phyloP scores from a whole-genome alignment of 257 asterid genomes.

The Linderniella brevidens region DNA sequence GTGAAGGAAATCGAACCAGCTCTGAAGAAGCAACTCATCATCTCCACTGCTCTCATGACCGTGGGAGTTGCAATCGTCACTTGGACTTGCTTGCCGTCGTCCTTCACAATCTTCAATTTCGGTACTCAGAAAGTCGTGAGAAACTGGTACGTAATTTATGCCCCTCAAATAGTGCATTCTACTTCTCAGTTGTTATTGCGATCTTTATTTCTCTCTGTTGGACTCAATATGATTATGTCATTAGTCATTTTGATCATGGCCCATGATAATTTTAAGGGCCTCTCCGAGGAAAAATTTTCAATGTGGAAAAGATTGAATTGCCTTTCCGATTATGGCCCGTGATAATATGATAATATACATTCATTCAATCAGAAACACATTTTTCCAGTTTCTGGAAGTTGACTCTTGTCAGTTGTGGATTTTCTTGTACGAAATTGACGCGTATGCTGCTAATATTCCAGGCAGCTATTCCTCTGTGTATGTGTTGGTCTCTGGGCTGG shows the following conservation, averaged over 20 bases:
- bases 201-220: neutral
- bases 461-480: conserved; percentile 79
- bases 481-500: conserved; percentile 97
- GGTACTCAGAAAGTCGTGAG: conserved; percentile 62
- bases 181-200: no score
- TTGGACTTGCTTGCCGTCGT: conserved; percentile 61
- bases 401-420: no score
- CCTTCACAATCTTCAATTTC: conserved; percentile 68
- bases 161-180: neutral
- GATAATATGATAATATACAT: no score
- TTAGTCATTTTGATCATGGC: no score
- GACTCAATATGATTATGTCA: no score
- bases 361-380: no score
- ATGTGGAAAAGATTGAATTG: no score
- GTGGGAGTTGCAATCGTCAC: conserved; percentile 55
- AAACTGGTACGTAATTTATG: conserved; percentile 26
- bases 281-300: no score
- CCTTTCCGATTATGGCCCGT: no score
- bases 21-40: conserved; percentile 57
- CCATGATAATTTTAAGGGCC: no score
- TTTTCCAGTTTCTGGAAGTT: no score
- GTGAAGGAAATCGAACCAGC: conserved; percentile 52
- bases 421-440: no score
- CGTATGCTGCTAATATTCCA: conserved; percentile 13
- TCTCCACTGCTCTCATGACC: conserved; percentile 74